Conservation (phyloP, 2,329 filamentous ascomycete genomes). For the Laburnicola sp. region DNA sequence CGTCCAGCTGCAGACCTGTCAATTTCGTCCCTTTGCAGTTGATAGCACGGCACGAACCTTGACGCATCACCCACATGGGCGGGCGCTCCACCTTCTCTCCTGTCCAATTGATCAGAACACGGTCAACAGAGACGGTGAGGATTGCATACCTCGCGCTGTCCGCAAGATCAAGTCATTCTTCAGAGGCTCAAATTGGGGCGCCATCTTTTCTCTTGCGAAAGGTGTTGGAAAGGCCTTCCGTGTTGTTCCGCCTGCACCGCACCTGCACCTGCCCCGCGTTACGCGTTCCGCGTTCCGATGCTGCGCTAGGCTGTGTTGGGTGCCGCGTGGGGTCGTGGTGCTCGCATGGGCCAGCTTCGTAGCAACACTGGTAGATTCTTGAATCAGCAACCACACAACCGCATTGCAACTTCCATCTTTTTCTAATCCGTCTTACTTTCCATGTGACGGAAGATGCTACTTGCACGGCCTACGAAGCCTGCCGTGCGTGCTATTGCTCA, state of each 20-base stretch:
- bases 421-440: background rate
- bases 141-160: conserved; percentile 74
- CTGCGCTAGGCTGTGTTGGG: conserved; percentile 25
- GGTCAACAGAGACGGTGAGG: background rate
- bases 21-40: conserved; percentile 11
- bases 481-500: conserved; percentile 9
- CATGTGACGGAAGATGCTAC: conserved; percentile 22
- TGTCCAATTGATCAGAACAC: conserved; percentile 45
- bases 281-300: conserved; percentile 21
- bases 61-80: conserved; percentile 99
- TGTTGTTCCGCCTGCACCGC: too few relatives aligned
- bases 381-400: background rate
- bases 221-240: too few relatives aligned
- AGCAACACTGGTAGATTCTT: too few relatives aligned
- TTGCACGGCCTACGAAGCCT: conserved; percentile 14
- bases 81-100: conserved; percentile 89
- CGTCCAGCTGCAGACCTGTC: conserved; percentile 69
- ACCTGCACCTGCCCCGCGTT: conserved; percentile 32
- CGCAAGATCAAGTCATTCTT: conserved; percentile 92
- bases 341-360: conserved; percentile 3
- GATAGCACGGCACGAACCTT: conserved; percentile 63
- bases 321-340: too few relatives aligned
- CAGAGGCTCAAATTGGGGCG: conserved; percentile 74
- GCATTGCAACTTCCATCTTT: conserved; percentile 2
- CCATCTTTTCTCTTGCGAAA: too few relatives aligned